Base-by-base conservation (phyloP, 163 green algal species). In the Scenedesmus sp. region DNA sequence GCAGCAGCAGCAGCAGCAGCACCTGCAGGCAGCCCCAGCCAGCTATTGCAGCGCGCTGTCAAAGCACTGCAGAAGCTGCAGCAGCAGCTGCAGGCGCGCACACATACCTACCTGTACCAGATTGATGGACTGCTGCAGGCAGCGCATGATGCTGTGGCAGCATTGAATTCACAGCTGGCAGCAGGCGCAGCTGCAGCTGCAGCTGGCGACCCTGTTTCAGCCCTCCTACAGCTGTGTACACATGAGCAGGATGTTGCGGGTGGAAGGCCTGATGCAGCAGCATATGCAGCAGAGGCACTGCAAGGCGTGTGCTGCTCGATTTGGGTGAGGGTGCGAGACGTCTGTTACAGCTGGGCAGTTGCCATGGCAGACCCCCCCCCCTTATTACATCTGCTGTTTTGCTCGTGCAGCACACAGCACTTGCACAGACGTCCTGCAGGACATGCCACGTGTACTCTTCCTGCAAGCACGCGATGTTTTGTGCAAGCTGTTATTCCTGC, bases 61-160 rank as follows among this genome's bases (percentile, higher is more conserved):
- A n/a, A 61, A 42, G n/a, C 46, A 0, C n/a, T 90, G 16, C 44
- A 84, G 49, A 53, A 79, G 72, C 72, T 90, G n/a, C 70, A 76
- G 22, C 46, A 76, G 46, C 70, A 84, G 72, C 85, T 90, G 3
- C 24, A 73, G 3, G 35, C 33, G 49, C 37, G 72, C 6, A 78
- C 70, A 37, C 46, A 56, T 13, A 90, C 85, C 5, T 90, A 90
- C 20, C 85, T 90, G 0, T 90, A 90, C 70, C 85, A 90, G 85
- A 65, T 90, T 78, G 85, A 90, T 73, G 46, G 30, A 6, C 46
- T 78, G 5, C 46, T 90, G 46, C 46, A 78, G 33, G 26, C 33
- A 42, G 72, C 70, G 3, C 78, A 26, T 18, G 40, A 70, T 22
- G 85, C 85, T 49, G 26, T 51, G 13, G 43, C 78, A 53, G 78